Evolutionary conservation across 805 yeast species (phyloP), one percentile per base, ranked within the genome.

Genomic region (Saccharomycopsis schoenii): DNA sequence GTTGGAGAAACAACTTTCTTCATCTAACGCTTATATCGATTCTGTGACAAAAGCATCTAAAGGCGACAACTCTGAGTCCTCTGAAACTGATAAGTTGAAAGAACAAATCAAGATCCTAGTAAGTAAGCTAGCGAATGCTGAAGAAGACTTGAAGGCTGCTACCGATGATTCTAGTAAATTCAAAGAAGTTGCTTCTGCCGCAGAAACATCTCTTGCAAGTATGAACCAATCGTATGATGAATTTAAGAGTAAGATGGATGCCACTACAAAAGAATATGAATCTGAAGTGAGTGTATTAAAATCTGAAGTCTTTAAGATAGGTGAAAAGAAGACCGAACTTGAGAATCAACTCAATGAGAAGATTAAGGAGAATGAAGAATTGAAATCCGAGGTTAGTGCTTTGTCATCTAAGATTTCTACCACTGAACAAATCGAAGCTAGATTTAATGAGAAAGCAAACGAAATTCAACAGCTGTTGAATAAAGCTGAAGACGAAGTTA

Each of bases 141-240:
- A 78, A 59, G 74, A 77, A 55, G 89, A 85, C 60, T 76, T 86
- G 60, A 80, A 77, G 24, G 73, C 80, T 15, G 82, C 89, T 0
- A 80, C 81, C 65, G 74, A 79, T n/a, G 83, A 80, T 66, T 78
- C 81, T 10, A 77, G 77, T n/a, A 84, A 86, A 65, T 81, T 85
- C 68, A 81, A 84, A 61, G 75, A 74, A n/a, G 77, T 89, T 50
- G 84, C 91, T 0, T 72, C 73, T 58, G 82, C 87, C 14, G 82
- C 89, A 2, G 96, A 89, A 68, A 81, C 80, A 58, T 83, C 91
- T 4, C 74, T 89, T 43, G 71, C 74, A 43, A 75, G 78, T 55
- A 74, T 88, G 62, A 83, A 81, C 36, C 73, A 74, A 21, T 75
- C 85, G 1, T 86, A 80, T 68, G 89, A 79, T 57, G 71, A 71